Evolutionary conservation across 2,329 filamentous ascomycete species (phyloP), one percentile per base, ranked within the genome.

Genomic region (Grosmannia serpens): DNA sequence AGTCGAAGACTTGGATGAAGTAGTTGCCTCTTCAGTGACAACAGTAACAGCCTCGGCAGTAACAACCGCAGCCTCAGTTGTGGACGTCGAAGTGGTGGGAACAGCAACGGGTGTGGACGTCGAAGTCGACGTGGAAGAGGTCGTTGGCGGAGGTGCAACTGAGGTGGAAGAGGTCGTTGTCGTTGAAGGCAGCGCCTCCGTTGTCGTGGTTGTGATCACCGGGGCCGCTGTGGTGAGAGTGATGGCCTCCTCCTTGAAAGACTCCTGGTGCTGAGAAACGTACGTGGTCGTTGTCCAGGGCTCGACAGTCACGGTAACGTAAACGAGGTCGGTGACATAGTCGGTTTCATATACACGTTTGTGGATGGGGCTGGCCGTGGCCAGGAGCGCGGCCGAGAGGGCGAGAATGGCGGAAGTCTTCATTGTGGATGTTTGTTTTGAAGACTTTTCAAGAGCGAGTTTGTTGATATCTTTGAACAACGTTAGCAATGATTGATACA

Each of bases 391-490:
- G 66, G 75, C 70, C 62, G 75, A 70, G 64, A 72, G 70, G 63
- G 71, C 69, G 64, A 81, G 68, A 63, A 75, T 69, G 59, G 75
- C 60, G 54, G 77, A 77, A 53, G 74, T 70, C 73, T 78, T 81
- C 78, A 81, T 81, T 62, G 68, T 77, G 69, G 60, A 51, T 55
- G 22, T 49, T 52, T 44, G 33, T 29, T 13, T 50, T 47, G 24
- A 49, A 29, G 20, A 44, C 29, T 3, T 11, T 3, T 26, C 9
- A 33, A 29, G 47, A 35, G 46, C 46, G 46, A 49, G 26, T 4
- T 17, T 2, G 29, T 29, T 20, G 13, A 17, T 50, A 50, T 50
- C 47, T n/a, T 49, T 3, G 26, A 29, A 29, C 4, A 22, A 13
- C 1, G 15, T 50, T 50, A 50, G 47, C 47, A 50, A 20, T 50